Percentiles rank a stretch among this genome's conserved stretches.
These are phyloP conservation scores for Apostasia ramifera DNA, from an alignment of 106 monocot species.

Conservation along the genomic window DNA sequence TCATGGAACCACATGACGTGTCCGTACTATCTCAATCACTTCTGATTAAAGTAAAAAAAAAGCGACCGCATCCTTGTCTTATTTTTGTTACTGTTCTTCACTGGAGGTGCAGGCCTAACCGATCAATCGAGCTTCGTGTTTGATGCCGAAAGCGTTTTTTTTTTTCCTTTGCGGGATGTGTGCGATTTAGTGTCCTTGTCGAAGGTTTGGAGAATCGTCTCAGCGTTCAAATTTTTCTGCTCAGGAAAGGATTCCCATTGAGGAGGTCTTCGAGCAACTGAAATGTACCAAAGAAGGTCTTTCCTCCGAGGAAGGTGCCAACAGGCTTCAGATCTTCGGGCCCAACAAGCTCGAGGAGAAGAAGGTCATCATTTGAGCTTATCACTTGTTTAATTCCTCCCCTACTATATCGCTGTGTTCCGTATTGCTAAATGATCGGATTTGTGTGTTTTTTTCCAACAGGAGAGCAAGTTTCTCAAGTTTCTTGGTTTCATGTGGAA, in stretches of 20 bases:
- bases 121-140: not conserved
- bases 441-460: conserved; percentile 1
- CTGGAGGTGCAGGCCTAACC: too few species aligned
- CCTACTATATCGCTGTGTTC: not conserved
- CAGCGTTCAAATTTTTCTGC: not conserved
- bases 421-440: not conserved
- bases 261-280: conserved; percentile 94
- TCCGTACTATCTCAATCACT: too few species aligned
- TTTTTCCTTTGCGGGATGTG: not conserved
- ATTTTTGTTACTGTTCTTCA: too few species aligned
- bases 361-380: conserved; percentile 26
- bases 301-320: conserved; percentile 50
- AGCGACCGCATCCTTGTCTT: too few species aligned
- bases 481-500: conserved; percentile 99
- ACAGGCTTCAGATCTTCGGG: conserved; percentile 73
- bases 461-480: conserved; percentile 94
- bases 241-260: conserved; percentile 82
- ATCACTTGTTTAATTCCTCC: not conserved
- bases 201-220: not conserved
- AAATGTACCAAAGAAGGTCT: conserved; percentile 91
- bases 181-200: not conserved
- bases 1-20: too few species aligned
- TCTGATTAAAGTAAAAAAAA: too few species aligned
- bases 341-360: conserved; percentile 99
- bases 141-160: not conserved